phyloP scores from a whole-genome alignment of 768 basidiomycete species.

The Tephrocybe sp. region DNA sequence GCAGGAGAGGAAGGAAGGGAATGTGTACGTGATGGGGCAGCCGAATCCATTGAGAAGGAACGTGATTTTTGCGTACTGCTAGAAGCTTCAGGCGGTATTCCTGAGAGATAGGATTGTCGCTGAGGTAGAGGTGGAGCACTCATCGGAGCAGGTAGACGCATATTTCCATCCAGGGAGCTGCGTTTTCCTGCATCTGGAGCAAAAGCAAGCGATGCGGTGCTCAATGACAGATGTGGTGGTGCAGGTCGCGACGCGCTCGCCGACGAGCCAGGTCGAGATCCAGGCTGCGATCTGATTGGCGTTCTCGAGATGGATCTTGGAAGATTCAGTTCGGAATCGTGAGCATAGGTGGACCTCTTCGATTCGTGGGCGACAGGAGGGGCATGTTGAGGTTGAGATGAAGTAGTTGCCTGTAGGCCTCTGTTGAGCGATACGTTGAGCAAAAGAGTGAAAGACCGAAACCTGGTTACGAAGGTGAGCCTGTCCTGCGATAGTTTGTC shows the following conservation, averaged over 20 bases:
- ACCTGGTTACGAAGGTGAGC: too few species aligned
- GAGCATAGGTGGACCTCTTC: not conserved
- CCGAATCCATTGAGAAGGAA: not conserved
- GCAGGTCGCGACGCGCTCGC: conserved; percentile 1
- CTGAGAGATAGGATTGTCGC: not conserved
- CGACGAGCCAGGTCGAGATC: conserved; percentile 3
- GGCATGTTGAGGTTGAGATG: not conserved
- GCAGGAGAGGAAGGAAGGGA: conserved; percentile 1
- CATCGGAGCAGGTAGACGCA: conserved; percentile 7
- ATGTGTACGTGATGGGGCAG: not conserved
- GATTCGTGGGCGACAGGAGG: not conserved
- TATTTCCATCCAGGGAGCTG: not conserved
- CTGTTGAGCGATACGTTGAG: too few species aligned
- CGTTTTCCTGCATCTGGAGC: not conserved
- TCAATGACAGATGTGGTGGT: conserved; percentile 8
- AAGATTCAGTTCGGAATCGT: not conserved
- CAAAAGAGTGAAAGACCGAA: too few species aligned
- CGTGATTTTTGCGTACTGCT: not conserved
- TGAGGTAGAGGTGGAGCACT: conserved; percentile 7
- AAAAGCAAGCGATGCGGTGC: not conserved
- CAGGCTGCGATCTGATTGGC: not conserved
- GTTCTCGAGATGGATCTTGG: conserved; percentile 4
- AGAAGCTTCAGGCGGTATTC: not conserved
- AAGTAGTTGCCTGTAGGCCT: not conserved
- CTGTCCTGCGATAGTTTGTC: too few species aligned